These are phyloP conservation scores for Tuber indicum DNA, from an alignment of 495 filamentous ascomycete genomes.

Conservation along the genomic window DNA sequence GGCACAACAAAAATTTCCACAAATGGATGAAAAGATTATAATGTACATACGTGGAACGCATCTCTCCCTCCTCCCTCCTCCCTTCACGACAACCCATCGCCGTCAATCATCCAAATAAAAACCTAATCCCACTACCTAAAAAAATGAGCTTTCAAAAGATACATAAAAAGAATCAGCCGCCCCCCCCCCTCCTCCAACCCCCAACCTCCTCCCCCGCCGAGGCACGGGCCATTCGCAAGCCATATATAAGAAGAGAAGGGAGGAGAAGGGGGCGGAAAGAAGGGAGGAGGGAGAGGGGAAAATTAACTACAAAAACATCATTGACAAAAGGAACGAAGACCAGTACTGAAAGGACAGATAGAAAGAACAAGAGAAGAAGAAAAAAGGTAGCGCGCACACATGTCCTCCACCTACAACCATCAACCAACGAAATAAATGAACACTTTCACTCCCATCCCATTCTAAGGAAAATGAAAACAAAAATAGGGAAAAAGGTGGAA, in stretches of 20 bases:
- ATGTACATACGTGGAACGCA: conserved; percentile 3
- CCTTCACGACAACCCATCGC: conserved; percentile 1
- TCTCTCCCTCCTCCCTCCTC: neutral
- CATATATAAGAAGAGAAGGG: neutral
- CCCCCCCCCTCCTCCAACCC: neutral
- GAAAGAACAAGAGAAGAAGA: neutral
- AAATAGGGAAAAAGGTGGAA: neutral
- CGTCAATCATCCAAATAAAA: conserved; percentile 2
- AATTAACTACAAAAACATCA: conserved; percentile 6
- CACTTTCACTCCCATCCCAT: conserved; percentile 6
- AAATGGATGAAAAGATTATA: neutral
- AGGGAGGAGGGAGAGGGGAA: neutral
- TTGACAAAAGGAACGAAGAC: neutral
- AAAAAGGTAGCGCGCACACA: neutral
- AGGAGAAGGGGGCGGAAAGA: neutral
- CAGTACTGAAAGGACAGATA: neutral
- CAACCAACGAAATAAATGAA: conserved; percentile 10
- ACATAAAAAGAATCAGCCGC: neutral
- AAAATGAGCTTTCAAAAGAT: neutral
- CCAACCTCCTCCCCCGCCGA: neutral
- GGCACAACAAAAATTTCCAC: neutral
- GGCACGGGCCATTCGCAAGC: neutral
- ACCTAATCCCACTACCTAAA: conserved; percentile 1
- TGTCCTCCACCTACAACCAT: conserved; percentile 1
- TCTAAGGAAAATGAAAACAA: conserved; percentile 16